Evolutionary conservation across 2,329 filamentous ascomycete genomes (phyloP).

Genomic region (Xylariaceae sp.): DNA sequence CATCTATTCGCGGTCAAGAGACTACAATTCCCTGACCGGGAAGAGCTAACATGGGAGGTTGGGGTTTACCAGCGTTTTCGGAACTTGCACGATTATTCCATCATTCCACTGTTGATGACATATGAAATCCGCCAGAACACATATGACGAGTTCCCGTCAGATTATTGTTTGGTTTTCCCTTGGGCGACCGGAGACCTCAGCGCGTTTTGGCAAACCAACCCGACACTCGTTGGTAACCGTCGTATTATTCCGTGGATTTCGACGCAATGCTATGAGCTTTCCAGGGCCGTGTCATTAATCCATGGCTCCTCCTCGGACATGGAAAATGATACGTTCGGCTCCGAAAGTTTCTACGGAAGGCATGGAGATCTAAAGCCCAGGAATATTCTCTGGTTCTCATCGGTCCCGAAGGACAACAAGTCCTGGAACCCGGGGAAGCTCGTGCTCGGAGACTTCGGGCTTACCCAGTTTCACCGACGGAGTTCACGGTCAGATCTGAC

Average conservation of each 20-base stretch:
- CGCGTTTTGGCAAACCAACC: slow-evolving; percentile 12
- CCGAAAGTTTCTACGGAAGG: background rate
- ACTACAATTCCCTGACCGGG: no score
- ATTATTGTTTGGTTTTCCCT: slow-evolving; percentile 18
- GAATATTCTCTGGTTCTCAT: slow-evolving; percentile 8
- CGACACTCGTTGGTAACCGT: background rate
- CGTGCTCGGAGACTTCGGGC: slow-evolving; percentile 8
- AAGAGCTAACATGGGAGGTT: no score
- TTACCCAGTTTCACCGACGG: background rate
- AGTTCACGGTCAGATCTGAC: slow-evolving; percentile 1
- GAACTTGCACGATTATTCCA: no score
- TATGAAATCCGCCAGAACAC: no score
- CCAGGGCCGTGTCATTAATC: slow-evolving; percentile 1
- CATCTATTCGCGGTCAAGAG: no score
- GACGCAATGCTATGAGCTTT: slow-evolving; percentile 15
- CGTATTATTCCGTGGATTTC: slow-evolving; percentile 8
- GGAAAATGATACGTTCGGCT: background rate
- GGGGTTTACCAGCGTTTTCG: no score
- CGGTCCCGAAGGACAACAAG: background rate
- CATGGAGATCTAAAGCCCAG: slow-evolving; percentile 16
- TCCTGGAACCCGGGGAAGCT: background rate
- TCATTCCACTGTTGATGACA: no score
- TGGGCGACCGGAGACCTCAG: slow-evolving; percentile 17
- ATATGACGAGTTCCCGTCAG: no score
- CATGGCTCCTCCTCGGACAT: background rate